Base-by-base conservation (phyloP, 441 rosid species). In the Metrosideros polymorpha region DNA sequence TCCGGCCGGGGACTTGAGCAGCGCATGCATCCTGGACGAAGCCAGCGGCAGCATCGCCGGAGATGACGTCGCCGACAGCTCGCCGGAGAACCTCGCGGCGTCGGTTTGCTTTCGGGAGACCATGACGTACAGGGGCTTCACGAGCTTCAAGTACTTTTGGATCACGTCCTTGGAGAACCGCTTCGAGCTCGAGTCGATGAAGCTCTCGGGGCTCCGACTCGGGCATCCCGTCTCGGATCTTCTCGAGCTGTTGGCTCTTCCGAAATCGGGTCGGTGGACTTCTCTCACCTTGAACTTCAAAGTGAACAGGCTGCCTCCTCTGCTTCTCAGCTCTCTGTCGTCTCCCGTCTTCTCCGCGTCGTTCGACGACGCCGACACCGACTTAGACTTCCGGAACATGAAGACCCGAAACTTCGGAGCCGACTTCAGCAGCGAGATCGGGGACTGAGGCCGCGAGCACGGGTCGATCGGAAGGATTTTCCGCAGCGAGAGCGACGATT, bases 81-180 rank as follows among this genome's bases (percentile, higher is more conserved):
- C 42, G 42, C 45, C 49, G 61, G 57, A 14, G 59, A 29, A 35
- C 43, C 43, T 49, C 83, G 83, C 85, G 35, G 55, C 63, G 61
- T 27, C 61, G 42, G 19, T 22, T 22, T 51, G 76, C 66, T 52
- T 82, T 42, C 61, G 71, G n/a, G 88, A 84, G 77, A 49, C 84
- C 86, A 75, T 84, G 27, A 39, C 51, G 32, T 84, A 71, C 7
- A 59, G 84, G 4, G 88, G 86, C 86, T 76, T 87, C 83, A 76
- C 88, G 43, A 87, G 57, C 59, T 84, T 87, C 77, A 87, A 2
- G 86, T 87, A 87, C 84, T 57, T 87, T 51, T 57, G 88, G 47
- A 87, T 15, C 29, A 56, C 84, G 25, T 87, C 88, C 83, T 75
- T 87, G 4, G 88, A 87, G 86, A 77, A 84, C 50, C 88, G 27